A percentile compares a stretch with the other conserved stretches of the same genome.
Evolutionary conservation across 192 early-diverging fungal genomes (phyloP).

Genomic region (Gamsiella multidivaricata): DNA sequence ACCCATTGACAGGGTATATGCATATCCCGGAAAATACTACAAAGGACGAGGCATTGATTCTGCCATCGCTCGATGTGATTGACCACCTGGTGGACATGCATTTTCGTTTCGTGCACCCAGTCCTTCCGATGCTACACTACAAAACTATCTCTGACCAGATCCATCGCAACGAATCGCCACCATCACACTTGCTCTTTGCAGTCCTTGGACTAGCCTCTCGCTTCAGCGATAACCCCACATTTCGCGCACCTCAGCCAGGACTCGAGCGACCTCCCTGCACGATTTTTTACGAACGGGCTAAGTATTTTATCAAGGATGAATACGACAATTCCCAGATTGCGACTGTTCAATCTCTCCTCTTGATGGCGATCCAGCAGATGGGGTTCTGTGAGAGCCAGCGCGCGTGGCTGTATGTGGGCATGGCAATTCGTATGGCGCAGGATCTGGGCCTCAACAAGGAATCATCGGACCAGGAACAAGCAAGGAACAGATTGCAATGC

Average conservation of each 20-base stretch:
- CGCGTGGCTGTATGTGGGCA: constrained; percentile 80
- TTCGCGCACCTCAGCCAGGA: constrained; percentile 58
- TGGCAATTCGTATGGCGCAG: constrained; percentile 74
- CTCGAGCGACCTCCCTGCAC: constrained; percentile 49
- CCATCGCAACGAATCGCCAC: constrained; percentile 38
- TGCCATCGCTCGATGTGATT: constrained; percentile 70
- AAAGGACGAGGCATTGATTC: constrained; percentile 29
- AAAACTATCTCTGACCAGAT: constrained; percentile 44
- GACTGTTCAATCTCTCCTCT: constrained; percentile 72
- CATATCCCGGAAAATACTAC: not conserved
- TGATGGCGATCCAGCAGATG: constrained; percentile 77
- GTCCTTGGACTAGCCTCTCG: constrained; percentile 62
- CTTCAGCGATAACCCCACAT: constrained; percentile 55
- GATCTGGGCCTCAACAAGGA: constrained; percentile 79
- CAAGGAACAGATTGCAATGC: constrained; percentile 57
- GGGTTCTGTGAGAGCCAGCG: constrained; percentile 72
- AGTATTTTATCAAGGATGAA: constrained; percentile 74
- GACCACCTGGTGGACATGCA: constrained; percentile 70
- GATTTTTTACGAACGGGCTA: constrained; percentile 77
- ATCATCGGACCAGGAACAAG: constrained; percentile 57
- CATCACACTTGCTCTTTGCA: constrained; percentile 62
- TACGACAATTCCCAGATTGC: constrained; percentile 69
- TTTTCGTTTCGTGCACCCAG: constrained; percentile 75
- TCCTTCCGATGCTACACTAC: constrained; percentile 76
- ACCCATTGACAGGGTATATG: constrained; percentile 39